Evolutionary conservation across 2,329 filamentous ascomycete species (phyloP).

Genomic region (Neurospora sp.): DNA sequence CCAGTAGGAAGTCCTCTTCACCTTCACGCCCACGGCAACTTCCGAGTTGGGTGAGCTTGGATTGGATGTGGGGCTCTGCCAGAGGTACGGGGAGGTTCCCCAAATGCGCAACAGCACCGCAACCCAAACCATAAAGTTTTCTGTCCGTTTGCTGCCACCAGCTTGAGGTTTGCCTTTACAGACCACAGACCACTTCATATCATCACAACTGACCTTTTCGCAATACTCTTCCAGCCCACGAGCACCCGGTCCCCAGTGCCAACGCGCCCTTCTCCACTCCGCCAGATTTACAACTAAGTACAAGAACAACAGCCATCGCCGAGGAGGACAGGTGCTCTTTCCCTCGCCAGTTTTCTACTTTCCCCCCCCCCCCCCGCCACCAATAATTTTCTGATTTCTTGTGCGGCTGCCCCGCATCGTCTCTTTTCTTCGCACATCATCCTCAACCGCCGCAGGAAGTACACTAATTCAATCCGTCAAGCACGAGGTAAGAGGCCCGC

Average conservation of each 20-base stretch:
- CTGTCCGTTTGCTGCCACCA: not conserved
- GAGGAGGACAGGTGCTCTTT: not conserved
- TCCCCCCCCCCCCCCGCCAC: not conserved
- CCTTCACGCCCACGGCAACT: not conserved
- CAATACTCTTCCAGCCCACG: not conserved
- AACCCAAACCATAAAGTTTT: not conserved
- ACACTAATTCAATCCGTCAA: not conserved
- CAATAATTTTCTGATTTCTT: not conserved
- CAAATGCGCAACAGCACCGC: not conserved
- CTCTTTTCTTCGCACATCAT: not conserved
- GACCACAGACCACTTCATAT: not conserved
- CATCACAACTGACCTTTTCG: not conserved
- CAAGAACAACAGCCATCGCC: not conserved
- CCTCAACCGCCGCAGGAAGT: not conserved
- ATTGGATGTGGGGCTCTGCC: not conserved
- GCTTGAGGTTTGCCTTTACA: not conserved
- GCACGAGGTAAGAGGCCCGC: not conserved
- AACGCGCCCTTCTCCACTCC: not conserved
- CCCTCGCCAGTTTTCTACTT: not conserved
- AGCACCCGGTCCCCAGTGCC: not conserved
- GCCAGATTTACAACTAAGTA: not conserved
- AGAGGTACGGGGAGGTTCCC: not conserved
- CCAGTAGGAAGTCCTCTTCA: not conserved
- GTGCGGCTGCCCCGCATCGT: not conserved
- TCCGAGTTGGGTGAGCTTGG: not conserved